Base-by-base conservation (phyloP, 2,329 filamentous ascomycete genomes). In the Chaetomium sp. region DNA sequence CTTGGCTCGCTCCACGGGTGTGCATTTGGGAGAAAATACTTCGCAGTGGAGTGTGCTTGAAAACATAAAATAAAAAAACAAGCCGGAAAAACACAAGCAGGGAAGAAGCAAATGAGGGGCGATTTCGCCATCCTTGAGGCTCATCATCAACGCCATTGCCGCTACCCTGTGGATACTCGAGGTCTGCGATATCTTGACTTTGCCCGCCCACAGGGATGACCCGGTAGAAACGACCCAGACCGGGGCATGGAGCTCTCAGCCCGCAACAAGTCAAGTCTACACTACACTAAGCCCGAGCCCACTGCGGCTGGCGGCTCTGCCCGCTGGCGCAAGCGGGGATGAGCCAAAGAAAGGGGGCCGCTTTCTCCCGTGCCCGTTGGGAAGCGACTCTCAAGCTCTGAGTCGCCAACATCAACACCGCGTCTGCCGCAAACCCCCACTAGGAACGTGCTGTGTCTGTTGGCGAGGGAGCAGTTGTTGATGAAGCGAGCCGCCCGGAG, bases 281-380 rank as follows among this genome's bases (percentile, higher is more conserved):
- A n/a, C n/a, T n/a, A n/a, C n/a, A n/a, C n/a, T n/a, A 27, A 27
- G 19, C 19, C 19, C 44, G 53, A 50, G 38, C 41, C 38, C 49
- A 44, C 12, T 56, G 49, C 49, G 54, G 53, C 53, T 55, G 53
- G 37, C n/a, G 53, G 49, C 43, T 49, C 49, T 49, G 54, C 40
- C 54, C 44, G 49, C 49, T 8, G 32, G 37, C n/a, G 33, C 36
- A 40, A 35, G 49, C 50, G 54, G 43, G 38, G 54, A 52, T 43
- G 9, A 14, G 43, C 32, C 36, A 38, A 38, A 38, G 36, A 38
- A 11, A 6, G 38, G 11, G 5, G 27, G 42, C 8, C 14, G 33
- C 40, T n/a, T 6, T 6, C 35, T 42, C 37, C 14, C 19, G 19
- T n/a, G 33, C 44, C 43, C 36, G 9, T 52, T 27, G 4, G 19